Evolutionary conservation across 1,284 basidiomycete genomes (phyloP).

Genomic region (Spongiforma sp.): DNA sequence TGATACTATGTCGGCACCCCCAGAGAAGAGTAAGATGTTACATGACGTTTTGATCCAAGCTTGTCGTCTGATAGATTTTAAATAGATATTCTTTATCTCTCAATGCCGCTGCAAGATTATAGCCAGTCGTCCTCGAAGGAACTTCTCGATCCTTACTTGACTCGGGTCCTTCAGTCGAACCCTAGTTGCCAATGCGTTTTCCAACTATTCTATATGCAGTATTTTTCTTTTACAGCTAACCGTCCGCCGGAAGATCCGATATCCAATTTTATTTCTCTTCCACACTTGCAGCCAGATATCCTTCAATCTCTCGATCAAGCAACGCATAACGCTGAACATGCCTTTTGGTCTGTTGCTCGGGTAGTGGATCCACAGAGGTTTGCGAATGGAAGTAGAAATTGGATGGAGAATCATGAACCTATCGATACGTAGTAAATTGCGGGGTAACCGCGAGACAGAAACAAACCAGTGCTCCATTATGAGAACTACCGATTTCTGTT

Average conservation of each 20-base stretch:
- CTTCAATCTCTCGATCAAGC: constrained; percentile 65
- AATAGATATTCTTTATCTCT: constrained; percentile 67
- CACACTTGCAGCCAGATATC: constrained; percentile 46
- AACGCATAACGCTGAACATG: constrained; percentile 59
- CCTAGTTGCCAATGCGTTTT: constrained; percentile 47
- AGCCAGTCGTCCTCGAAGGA: constrained; percentile 47
- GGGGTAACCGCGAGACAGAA: too few species aligned
- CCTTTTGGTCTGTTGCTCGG: constrained; percentile 56
- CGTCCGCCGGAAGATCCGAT: constrained; percentile 10
- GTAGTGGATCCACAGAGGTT: constrained; percentile 1
- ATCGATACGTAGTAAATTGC: too few species aligned
- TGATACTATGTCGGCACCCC: constrained; percentile 85
- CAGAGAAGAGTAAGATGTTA: constrained; percentile 74
- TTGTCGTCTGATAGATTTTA: constrained; percentile 4
- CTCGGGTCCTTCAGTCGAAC: constrained; percentile 44
- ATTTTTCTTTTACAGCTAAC: constrained; percentile 17
- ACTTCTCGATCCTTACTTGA: constrained; percentile 66
- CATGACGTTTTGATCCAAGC: neutral
- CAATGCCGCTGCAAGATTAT: constrained; percentile 48
- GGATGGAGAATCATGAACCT: constrained; percentile 14
- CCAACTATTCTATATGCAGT: constrained; percentile 60
- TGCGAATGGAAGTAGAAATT: constrained; percentile 9
- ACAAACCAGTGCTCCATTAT: too few species aligned
- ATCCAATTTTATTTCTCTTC: constrained; percentile 43
- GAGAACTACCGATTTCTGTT: too few species aligned